These are phyloP conservation scores for Phytophthora hibernalis DNA, from an alignment of 352 stramenopile genomes.

Conservation along the genomic window DNA sequence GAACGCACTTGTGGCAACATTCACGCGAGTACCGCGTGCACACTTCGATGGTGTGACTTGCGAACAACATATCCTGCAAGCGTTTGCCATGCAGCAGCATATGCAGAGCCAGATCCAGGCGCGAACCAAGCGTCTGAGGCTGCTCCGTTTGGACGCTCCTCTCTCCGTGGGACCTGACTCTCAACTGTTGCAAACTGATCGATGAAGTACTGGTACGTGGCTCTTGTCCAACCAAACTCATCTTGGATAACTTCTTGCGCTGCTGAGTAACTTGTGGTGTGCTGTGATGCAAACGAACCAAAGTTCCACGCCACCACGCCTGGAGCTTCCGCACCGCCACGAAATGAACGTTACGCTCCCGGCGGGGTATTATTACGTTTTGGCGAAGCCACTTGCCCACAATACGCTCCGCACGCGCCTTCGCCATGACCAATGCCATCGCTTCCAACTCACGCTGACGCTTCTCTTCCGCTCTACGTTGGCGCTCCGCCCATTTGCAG, in stretches of 20 bases:
- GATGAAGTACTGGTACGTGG: background rate
- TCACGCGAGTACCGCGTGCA: conserved; percentile 92
- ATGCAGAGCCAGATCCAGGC: conserved; percentile 77
- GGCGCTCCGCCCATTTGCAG: conserved; percentile 45
- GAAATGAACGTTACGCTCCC: conserved; percentile 31
- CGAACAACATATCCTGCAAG: conserved; percentile 94
- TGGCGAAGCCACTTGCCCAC: conserved; percentile 39
- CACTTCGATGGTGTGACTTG: conserved; percentile 92
- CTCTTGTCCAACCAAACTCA: conserved; percentile 52
- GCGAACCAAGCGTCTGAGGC: conserved; percentile 62
- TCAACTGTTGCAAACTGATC: conserved; percentile 19
- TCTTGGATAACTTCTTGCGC: conserved; percentile 62
- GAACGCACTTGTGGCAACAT: conserved; percentile 91
- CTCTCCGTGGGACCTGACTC: conserved; percentile 29
- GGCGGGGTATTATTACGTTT: conserved; percentile 35
- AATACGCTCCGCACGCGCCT: conserved; percentile 29
- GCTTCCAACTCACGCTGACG: conserved; percentile 33
- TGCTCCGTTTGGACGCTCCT: conserved; percentile 30
- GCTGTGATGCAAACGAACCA: conserved; percentile 61
- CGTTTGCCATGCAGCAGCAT: conserved; percentile 80
- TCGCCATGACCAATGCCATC: conserved; percentile 33
- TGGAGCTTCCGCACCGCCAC: conserved; percentile 52
- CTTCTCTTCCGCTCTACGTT: conserved; percentile 32
- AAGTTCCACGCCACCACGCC: conserved; percentile 74
- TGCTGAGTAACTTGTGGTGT: conserved; percentile 49